A percentile compares a stretch with the other conserved stretches of the same genome.
Conservation (phyloP, 441 rosid species). For the Biscutella auriculata region DNA sequence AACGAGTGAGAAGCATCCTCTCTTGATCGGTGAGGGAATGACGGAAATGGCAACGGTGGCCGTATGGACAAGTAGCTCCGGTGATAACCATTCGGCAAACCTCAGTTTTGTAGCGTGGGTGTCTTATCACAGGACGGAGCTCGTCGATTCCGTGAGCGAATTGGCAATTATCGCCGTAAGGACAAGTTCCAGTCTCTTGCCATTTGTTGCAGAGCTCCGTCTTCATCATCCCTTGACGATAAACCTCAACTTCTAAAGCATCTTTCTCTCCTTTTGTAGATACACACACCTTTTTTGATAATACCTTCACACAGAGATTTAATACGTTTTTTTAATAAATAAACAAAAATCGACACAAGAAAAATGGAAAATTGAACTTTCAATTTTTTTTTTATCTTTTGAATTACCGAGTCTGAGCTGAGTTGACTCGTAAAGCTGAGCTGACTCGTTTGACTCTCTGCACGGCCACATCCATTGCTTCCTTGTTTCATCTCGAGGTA, state of each 20-base stretch:
- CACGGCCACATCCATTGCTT: constrained; percentile 20
- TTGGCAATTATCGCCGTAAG: constrained; percentile 57
- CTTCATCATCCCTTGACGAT: constrained; percentile 63
- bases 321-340: neutral
- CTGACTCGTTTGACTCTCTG: constrained; percentile 22
- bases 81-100: constrained; percentile 62
- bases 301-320: constrained; percentile 1
- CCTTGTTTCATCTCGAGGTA: constrained; percentile 28
- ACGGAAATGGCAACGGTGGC: constrained; percentile 82
- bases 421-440: constrained; percentile 22
- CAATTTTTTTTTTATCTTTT: too few species aligned
- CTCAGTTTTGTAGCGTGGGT: constrained; percentile 67
- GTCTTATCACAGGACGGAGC: constrained; percentile 68
- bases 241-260: constrained; percentile 40
- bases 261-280: constrained; percentile 35
- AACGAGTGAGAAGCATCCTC: constrained; percentile 33
- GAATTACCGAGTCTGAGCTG: constrained; percentile 23
- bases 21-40: constrained; percentile 72
- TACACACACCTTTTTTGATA: constrained; percentile 30
- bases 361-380: neutral
- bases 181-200: constrained; percentile 74
- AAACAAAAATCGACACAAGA: neutral
- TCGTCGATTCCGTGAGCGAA: constrained; percentile 72
- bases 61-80: constrained; percentile 59
- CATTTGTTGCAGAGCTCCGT: constrained; percentile 89